Base-by-base conservation (phyloP, 371 early-diverging fungal genomes). In the Mortierella sp. region DNA sequence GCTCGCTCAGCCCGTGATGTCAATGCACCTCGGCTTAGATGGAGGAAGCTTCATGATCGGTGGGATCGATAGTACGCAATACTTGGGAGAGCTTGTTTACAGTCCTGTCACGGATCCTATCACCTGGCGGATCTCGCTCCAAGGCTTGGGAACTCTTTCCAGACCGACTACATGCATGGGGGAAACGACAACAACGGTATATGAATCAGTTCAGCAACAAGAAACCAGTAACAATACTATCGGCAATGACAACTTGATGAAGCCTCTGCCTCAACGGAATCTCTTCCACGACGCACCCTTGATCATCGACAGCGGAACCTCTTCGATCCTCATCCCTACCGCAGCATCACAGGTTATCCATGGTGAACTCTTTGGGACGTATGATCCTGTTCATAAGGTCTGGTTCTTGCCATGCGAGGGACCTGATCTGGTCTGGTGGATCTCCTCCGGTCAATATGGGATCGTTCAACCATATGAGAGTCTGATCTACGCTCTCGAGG, bases 381-480 rank as follows among this genome's bases (percentile, higher is more conserved):
- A 60, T 43, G 65, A 64, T 37, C 47, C 50, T 7, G 15, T 51
- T 14, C 60, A 71, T 21, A 17, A 17, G 26, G 17, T 46, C 11
- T 71, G 72, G 65, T 64, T 71, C 60, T 30, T 71, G 11, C 72
- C 72, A 4, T 71, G 72, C 14, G 27, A 49, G 26, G 72, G 72
- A 0, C 64, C 72, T 3, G 72, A 60, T 24, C 27, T 71, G 23
- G 42, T 71, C 52, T 71, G 72, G 72, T 71, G 65, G 72, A 31
- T 71, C 4, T 43, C 72, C 7, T 46, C 48, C 0, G 58, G 50
- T 3, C 56, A 66, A 12, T 42, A 56, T 1, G 65, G 64, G 1
- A 32, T 71, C 6, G 46, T 71, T 9, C 72, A 71, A 19, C 60
- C 72, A 0, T 64, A 71, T 34, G 65, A 71, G 39, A 43, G 49